Base-by-base conservation (phyloP, 2,329 filamentous ascomycete genomes). In the Penicillium capsulatum region DNA sequence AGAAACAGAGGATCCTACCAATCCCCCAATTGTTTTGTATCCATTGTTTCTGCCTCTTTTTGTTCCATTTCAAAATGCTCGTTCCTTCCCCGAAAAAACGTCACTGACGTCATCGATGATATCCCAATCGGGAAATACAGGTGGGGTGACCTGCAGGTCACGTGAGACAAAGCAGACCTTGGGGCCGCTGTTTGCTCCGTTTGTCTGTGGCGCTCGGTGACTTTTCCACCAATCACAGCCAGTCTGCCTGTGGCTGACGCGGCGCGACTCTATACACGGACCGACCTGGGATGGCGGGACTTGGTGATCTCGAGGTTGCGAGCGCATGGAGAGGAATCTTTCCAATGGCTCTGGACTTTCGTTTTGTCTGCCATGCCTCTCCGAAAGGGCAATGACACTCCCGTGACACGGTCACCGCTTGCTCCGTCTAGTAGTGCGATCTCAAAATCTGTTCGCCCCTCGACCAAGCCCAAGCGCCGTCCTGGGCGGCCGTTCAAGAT, bases 21-120 rank as follows among this genome's bases (percentile, higher is more conserved):
- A n/a, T n/a, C n/a, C n/a, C n/a, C n/a, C n/a, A n/a, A n/a, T n/a
- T n/a, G n/a, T n/a, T n/a, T n/a, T n/a, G n/a, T n/a, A n/a, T n/a
- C n/a, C n/a, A n/a, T n/a, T n/a, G n/a, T n/a, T n/a, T n/a, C n/a
- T n/a, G n/a, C n/a, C n/a, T n/a, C n/a, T n/a, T n/a, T n/a, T n/a
- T n/a, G n/a, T n/a, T n/a, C n/a, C n/a, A n/a, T n/a, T n/a, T n/a
- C n/a, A n/a, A n/a, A n/a, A n/a, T n/a, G 19, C 5, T 22, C 32
- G 32, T 30, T 30, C n/a, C 17, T 14, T 3, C 10, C 9, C 7
- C n/a, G 19, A 9, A 8, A 33, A 31, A 34, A 7, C 11, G 33
- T 30, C 26, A 14, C 19, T 51, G 48, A 51, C 46, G 35, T 51
- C 48, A 50, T 16, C 6, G 38, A 11, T 17, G 17, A 31, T 33